Percentiles rank a stretch among this genome's conserved stretches.
These are phyloP conservation scores for Fusarium succisae DNA, from an alignment of 2,329 filamentous ascomycete species.

Conservation along the genomic window DNA sequence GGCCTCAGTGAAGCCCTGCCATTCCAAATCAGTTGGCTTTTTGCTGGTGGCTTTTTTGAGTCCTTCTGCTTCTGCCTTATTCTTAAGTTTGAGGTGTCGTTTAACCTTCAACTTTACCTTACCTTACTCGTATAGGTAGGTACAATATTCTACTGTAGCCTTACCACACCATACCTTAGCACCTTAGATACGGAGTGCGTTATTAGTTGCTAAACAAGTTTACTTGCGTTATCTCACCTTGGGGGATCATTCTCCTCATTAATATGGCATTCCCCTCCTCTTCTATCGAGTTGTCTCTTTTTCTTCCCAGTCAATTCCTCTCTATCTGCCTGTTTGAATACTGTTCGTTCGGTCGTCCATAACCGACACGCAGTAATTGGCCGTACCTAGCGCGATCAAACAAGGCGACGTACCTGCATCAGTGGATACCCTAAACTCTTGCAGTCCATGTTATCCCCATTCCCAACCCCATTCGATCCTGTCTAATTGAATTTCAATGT, in stretches of 20 bases:
- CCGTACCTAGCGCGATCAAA: constrained; percentile 38
- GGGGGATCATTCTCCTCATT: constrained; percentile 21
- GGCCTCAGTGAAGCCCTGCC: constrained; percentile 1
- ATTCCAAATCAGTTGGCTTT: constrained; percentile 20
- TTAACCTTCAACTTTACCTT: constrained; percentile 12
- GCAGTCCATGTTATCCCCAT: neutral
- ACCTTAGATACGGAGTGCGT: neutral
- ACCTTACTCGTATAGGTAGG: constrained; percentile 7
- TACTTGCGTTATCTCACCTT: constrained; percentile 20
- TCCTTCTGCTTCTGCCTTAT: neutral
- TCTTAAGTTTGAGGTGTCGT: constrained; percentile 3
- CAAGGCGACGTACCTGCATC: constrained; percentile 39
- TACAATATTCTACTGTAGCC: neutral
- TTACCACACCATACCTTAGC: constrained; percentile 4
- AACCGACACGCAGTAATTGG: constrained; percentile 28
- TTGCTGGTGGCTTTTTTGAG: constrained; percentile 1
- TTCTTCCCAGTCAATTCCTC: neutral
- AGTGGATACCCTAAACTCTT: constrained; percentile 36
- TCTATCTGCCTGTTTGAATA: constrained; percentile 25
- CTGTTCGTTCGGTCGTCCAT: constrained; percentile 23
- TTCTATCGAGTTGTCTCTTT: neutral
- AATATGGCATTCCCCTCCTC: constrained; percentile 32
- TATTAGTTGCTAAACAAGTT: neutral
- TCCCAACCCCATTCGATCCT: neutral
- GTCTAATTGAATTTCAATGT: neutral